Evolutionary conservation across 139 green algal species (phyloP).

Genomic region (Closterium sp.): DNA sequence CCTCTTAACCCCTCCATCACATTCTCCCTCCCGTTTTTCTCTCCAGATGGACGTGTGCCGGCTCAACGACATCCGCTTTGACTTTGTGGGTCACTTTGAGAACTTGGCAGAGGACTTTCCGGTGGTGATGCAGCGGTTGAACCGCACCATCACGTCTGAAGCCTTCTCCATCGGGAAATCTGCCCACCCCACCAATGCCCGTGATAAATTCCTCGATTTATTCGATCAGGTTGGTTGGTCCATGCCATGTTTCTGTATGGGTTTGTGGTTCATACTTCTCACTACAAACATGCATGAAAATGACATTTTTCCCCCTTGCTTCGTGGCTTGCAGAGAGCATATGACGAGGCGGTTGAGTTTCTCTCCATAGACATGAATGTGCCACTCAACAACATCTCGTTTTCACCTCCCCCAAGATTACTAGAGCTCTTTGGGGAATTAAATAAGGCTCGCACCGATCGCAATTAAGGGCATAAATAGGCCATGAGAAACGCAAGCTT

Average conservation of each 20-base stretch:
- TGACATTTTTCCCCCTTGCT: no score
- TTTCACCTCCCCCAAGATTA: not conserved
- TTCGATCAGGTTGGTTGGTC: not conserved
- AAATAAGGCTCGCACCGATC: not conserved
- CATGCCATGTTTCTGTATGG: no score
- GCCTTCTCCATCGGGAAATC: not conserved
- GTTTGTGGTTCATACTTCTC: no score
- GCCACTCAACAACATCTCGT: not conserved
- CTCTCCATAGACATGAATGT: not conserved
- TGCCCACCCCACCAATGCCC: not conserved
- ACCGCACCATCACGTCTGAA: not conserved
- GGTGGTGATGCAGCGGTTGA: not conserved
- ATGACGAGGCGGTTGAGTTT: not conserved
- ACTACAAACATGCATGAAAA: no score
- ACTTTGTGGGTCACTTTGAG: not conserved
- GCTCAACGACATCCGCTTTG: not conserved
- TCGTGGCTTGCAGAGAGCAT: not conserved
- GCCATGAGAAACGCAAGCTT: no score
- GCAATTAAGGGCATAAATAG: not conserved
- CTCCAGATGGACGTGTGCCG: not conserved
- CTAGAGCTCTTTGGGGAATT: not conserved
- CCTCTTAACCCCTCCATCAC: no score
- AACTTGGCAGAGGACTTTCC: not conserved
- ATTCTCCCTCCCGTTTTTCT: no score
- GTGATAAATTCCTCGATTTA: not conserved